Percentiles rank a stretch among this genome's conserved stretches.
These are phyloP conservation scores for Auricularia heimuer DNA, from an alignment of 768 basidiomycete genomes.

Conservation along the genomic window DNA sequence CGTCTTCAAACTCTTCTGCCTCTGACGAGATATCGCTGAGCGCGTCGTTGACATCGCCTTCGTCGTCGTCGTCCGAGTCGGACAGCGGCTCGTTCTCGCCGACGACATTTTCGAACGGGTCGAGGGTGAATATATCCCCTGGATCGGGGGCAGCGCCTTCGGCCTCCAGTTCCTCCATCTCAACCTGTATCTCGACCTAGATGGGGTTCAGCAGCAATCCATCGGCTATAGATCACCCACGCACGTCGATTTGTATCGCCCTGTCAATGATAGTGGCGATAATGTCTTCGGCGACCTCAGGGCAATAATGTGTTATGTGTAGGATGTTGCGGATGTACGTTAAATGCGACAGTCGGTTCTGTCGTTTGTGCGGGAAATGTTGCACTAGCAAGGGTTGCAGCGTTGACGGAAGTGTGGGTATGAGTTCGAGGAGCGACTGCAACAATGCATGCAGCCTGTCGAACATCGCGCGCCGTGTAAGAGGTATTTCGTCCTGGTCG, in stretches of 20 bases:
- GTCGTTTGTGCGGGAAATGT: conserved; percentile 90
- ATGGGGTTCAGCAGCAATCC: background rate
- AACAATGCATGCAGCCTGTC: conserved; percentile 80
- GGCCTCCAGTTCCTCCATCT: conserved; percentile 83
- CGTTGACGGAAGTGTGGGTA: conserved; percentile 85
- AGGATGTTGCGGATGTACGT: conserved; percentile 89
- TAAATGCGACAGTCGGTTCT: conserved; percentile 64
- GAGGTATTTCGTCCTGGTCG: conserved; percentile 37
- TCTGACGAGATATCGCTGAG: conserved; percentile 75
- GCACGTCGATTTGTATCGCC: conserved; percentile 91
- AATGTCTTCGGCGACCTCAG: conserved; percentile 75
- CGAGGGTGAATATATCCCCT: conserved; percentile 59
- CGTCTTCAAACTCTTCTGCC: conserved; percentile 30
- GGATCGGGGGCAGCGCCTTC: conserved; percentile 38
- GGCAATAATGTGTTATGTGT: conserved; percentile 74
- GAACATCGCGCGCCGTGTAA: conserved; percentile 78
- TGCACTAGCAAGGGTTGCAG: conserved; percentile 75
- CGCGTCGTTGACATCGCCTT: conserved; percentile 39
- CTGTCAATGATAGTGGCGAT: conserved; percentile 83
- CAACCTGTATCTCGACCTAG: conserved; percentile 95
- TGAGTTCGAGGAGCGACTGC: conserved; percentile 75
- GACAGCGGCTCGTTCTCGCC: conserved; percentile 62
- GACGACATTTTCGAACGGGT: conserved; percentile 77
- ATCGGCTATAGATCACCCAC: conserved; percentile 20
- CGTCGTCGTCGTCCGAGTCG: conserved; percentile 46